Percentiles rank a stretch among this genome's conserved stretches.
These are phyloP conservation scores for Phytophthora aleatoria DNA, from an alignment of 352 stramenopile genomes.

Conservation along the genomic window DNA sequence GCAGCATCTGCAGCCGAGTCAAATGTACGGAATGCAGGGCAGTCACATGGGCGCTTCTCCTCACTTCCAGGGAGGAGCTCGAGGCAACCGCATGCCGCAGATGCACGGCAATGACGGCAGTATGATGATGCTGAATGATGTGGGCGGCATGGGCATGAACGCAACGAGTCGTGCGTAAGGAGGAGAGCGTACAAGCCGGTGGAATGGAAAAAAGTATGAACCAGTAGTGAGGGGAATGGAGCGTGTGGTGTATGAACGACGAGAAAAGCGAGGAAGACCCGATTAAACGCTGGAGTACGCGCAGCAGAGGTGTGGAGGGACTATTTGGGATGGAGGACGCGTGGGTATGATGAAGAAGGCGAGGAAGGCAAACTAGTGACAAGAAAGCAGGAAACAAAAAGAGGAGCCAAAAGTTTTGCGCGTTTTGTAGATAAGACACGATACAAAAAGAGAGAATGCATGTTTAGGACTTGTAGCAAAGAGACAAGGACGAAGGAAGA, in stretches of 20 bases:
- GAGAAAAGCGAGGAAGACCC: conserved; percentile 20
- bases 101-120: conserved; percentile 35
- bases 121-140: conserved; percentile 47
- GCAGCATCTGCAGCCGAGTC: conserved; percentile 38
- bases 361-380: conserved; percentile 27
- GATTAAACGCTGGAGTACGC: conserved; percentile 27
- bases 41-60: conserved; percentile 21
- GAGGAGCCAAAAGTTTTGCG: conserved; percentile 54
- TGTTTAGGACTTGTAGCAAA: conserved; percentile 65
- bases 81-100: conserved; percentile 35
- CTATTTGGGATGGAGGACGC: conserved; percentile 1
- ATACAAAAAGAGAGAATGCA: conserved; percentile 51
- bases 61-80: conserved; percentile 23
- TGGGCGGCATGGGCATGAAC: conserved; percentile 53
- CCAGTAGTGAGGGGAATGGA: conserved; percentile 29
- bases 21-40: conserved; percentile 43
- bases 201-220: conserved; percentile 35
- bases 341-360: conserved; percentile 30
- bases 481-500: conserved; percentile 34
- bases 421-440: conserved; percentile 69
- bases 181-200: background rate
- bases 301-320: conserved; percentile 19
- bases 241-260: conserved; percentile 36
- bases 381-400: conserved; percentile 23
- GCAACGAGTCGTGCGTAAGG: conserved; percentile 52